Percentiles rank a stretch among this genome's conserved stretches.
Evolutionary conservation across 495 filamentous ascomycete species (phyloP).

Genomic region (Neurospora sp.): DNA sequence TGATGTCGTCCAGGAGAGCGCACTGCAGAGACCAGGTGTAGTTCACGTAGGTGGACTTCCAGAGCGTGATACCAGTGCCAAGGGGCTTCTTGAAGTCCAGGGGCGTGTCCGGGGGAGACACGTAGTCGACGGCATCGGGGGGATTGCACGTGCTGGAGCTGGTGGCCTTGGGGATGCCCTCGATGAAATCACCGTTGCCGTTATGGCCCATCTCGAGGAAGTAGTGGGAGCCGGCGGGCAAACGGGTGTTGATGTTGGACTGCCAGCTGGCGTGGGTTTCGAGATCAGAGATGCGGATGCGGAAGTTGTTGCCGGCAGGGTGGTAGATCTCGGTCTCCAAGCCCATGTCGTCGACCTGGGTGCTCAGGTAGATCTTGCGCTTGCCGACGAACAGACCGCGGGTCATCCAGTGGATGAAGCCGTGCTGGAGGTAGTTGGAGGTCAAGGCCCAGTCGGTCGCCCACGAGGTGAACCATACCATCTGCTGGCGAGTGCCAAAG

Average conservation of each 20-base stretch:
- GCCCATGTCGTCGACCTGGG: conserved; percentile 60
- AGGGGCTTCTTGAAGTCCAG: conserved; percentile 48
- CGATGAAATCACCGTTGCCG: conserved; percentile 50
- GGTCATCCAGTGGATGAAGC: conserved; percentile 55
- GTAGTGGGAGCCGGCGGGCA: conserved; percentile 46
- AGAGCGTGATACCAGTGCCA: conserved; percentile 45
- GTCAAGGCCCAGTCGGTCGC: conserved; percentile 47
- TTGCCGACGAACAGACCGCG: conserved; percentile 46
- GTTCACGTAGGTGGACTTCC: conserved; percentile 36
- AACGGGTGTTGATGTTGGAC: conserved; percentile 36
- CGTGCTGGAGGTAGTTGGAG: conserved; percentile 49
- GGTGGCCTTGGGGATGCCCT: conserved; percentile 20
- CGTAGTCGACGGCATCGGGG: conserved; percentile 15
- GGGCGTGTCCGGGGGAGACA: conserved; percentile 37
- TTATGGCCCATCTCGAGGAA: conserved; percentile 51
- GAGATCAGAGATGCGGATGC: conserved; percentile 41
- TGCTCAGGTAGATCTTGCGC: conserved; percentile 45
- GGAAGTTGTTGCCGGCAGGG: conserved; percentile 32
- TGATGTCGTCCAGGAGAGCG: conserved; percentile 37
- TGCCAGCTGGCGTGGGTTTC: conserved; percentile 40
- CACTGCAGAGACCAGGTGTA: conserved; percentile 43
- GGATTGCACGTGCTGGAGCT: conserved; percentile 7
- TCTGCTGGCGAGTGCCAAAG: conserved; percentile 47
- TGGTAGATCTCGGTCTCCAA: conserved; percentile 44
- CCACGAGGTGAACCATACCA: conserved; percentile 50